Conservation (phyloP, 2,329 filamentous ascomycete species). For the Pestalotiopsis sp. region DNA sequence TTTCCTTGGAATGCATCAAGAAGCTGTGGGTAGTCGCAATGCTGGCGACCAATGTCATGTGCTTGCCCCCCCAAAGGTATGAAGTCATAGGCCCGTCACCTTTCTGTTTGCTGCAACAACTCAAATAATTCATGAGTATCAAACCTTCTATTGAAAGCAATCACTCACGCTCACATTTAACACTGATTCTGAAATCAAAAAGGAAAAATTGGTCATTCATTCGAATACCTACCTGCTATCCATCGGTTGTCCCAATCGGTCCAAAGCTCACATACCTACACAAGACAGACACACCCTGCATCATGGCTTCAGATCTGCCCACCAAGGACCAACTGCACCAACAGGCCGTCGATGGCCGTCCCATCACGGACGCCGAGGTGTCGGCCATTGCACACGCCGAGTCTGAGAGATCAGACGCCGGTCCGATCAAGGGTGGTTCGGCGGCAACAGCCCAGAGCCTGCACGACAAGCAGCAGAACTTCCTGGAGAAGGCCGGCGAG, state of each 20-base stretch:
- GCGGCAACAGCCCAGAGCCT: slow-evolving; percentile 36
- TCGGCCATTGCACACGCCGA: slow-evolving; percentile 29
- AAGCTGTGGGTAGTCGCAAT: neutral
- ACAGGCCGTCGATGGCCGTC: slow-evolving; percentile 24
- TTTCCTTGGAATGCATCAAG: neutral
- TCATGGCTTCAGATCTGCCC: slow-evolving; percentile 18
- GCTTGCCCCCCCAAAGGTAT: neutral
- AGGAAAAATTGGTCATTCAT: neutral
- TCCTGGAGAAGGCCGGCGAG: slow-evolving; percentile 31
- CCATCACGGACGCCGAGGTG: slow-evolving; percentile 30
- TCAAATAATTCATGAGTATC: neutral
- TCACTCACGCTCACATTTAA: neutral
- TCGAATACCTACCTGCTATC: neutral
- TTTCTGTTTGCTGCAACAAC: neutral
- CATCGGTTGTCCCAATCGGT: neutral
- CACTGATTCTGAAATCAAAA: neutral
- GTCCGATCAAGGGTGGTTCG: slow-evolving; percentile 34
- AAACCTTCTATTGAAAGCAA: neutral
- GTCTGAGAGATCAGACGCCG: slow-evolving; percentile 31
- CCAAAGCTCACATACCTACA: neutral
- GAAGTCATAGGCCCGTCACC: neutral
- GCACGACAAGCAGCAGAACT: slow-evolving; percentile 37
- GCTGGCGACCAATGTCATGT: neutral
- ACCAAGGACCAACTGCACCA: slow-evolving; percentile 22
- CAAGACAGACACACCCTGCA: neutral